Conservation (phyloP, 192 early-diverging fungal genomes). For the Mortierella claussenii region DNA sequence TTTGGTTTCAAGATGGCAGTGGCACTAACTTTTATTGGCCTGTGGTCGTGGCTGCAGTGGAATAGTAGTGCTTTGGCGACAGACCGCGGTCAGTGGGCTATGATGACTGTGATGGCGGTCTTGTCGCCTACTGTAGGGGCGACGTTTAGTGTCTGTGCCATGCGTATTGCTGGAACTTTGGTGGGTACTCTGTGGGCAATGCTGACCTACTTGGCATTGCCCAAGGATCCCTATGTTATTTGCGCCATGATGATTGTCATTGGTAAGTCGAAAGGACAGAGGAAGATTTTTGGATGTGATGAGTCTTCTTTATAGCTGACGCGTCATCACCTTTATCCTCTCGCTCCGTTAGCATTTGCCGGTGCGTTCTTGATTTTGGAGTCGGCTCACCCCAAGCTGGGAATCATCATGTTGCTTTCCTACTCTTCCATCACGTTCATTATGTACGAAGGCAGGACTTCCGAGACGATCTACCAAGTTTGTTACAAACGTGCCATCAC, state of each 20-base stretch:
- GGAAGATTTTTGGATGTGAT: not conserved
- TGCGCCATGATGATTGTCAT: conserved; percentile 43
- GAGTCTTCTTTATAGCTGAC: no score
- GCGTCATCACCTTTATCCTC: not conserved
- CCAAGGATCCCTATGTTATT: conserved; percentile 38
- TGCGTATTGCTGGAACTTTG: conserved; percentile 61
- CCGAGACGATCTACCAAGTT: conserved; percentile 35
- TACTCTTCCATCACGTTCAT: conserved; percentile 38
- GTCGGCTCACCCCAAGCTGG: conserved; percentile 33
- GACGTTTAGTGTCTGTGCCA: conserved; percentile 53
- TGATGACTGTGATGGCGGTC: conserved; percentile 56
- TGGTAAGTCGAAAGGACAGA: conserved; percentile 14
- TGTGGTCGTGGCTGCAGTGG: conserved; percentile 56
- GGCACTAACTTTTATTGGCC: conserved; percentile 47
- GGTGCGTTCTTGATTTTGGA: conserved; percentile 36
- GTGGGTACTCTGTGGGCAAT: conserved; percentile 54
- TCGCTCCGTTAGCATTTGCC: conserved; percentile 9
- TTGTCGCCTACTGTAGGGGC: conserved; percentile 54
- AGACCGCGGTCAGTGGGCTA: conserved; percentile 62
- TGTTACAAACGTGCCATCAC: conserved; percentile 40
- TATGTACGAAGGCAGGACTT: conserved; percentile 17
- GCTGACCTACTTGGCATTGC: conserved; percentile 35
- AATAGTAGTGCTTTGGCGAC: conserved; percentile 22
- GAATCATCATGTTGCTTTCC: conserved; percentile 41
- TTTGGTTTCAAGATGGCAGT: conserved; percentile 64